Base-by-base conservation (phyloP, 495 filamentous ascomycete genomes). In the Cairneyella variabilis region DNA sequence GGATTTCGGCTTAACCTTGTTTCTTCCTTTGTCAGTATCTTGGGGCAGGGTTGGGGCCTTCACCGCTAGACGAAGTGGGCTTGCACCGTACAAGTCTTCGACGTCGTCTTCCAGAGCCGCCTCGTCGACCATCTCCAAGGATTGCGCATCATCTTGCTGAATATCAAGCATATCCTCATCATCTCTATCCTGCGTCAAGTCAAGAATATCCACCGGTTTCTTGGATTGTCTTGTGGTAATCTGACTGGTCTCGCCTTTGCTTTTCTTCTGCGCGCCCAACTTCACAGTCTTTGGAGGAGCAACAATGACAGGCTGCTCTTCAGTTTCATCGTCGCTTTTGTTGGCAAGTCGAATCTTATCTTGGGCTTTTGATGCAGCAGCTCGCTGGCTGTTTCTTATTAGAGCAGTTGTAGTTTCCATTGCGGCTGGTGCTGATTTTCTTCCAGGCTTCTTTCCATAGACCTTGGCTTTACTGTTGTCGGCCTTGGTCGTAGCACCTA, bases 351-450 rank as follows among this genome's bases (percentile, higher is more conserved):
- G 40, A 14, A 64, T 60, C 21, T 48, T 62, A 8, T 53, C 22
- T 16, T 59, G 58, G n/a, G 64, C 62, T 30, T 55, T 60, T n/a
- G 50, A 23, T 26, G 64, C 64, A 44, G 64, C 59, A 28, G 54
- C 49, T 21, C 64, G 48, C 23, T 39, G 46, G 21, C 47, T 50
- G 9, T 18, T 32, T 37, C 53, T 36, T 5, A 36, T 26, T 21
- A 18, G 27, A 10, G 40, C 26, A 2, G 23, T 10, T 10, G 26
- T 3, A 3, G 21, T 14, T 3, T 25, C 2, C 12, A 55, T 14
- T 1, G 18, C 40, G 17, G 27, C 46, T 11, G 53, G 53, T 25
- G 53, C 53, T 26, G 46, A 51, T 44, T 56, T 23, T 21, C 47
- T 27, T n/a, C n/a, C n/a, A n/a, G n/a, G n/a, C 40, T 56, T 56